Evolutionary conservation across 2,329 filamentous ascomycete species (phyloP).

Genomic region (Cadophora luteo-olivacea): DNA sequence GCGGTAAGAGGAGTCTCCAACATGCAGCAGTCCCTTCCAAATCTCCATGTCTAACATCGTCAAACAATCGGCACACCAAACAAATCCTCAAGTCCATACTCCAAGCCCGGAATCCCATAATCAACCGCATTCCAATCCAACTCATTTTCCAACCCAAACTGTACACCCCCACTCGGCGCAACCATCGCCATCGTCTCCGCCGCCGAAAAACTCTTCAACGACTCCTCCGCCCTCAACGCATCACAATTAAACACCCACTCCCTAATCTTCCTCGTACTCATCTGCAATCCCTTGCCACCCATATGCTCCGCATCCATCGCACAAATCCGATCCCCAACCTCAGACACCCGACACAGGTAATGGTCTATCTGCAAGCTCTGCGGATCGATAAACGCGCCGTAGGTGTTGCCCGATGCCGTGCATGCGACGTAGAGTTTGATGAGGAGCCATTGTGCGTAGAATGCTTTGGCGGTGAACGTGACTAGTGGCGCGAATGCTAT

Average conservation of each 20-base stretch:
- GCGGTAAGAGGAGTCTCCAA: no score
- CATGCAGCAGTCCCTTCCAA: no score
- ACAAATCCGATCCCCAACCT: constrained; percentile 11
- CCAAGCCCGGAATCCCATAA: not conserved
- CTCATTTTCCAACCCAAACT: not conserved
- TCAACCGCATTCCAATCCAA: constrained; percentile 1
- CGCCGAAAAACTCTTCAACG: not conserved
- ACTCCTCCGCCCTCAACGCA: constrained; percentile 10
- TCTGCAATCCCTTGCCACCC: constrained; percentile 7
- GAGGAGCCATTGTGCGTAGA: constrained; percentile 23
- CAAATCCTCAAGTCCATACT: constrained; percentile 5
- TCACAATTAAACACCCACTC: constrained; percentile 22
- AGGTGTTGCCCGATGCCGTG: constrained; percentile 20
- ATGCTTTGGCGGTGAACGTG: constrained; percentile 10
- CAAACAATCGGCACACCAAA: constrained; percentile 1
- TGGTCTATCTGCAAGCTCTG: constrained; percentile 14
- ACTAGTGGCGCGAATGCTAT: constrained; percentile 16
- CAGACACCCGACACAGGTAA: constrained; percentile 4
- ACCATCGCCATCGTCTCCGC: not conserved
- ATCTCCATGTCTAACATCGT: not conserved
- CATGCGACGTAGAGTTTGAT: constrained; percentile 20
- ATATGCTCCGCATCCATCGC: not conserved
- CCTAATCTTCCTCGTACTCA: constrained; percentile 5
- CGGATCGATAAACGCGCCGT: constrained; percentile 20
- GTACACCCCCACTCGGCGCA: not conserved